phyloP scores from a whole-genome alignment of 1,139 yeast genomes.

The Debaryomycetaceae sp. region DNA sequence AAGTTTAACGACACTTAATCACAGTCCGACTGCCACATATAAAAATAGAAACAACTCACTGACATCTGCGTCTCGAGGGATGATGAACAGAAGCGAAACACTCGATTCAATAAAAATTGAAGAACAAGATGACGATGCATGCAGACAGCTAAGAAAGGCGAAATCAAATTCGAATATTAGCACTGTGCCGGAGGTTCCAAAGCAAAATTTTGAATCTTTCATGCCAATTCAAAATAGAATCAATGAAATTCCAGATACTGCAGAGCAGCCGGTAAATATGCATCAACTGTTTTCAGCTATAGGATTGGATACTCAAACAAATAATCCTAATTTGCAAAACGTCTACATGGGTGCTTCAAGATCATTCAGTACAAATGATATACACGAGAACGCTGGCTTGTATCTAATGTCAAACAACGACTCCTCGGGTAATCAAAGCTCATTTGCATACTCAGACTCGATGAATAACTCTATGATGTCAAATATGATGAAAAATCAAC shows the following conservation, averaged over 20 bases:
- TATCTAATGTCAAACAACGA: neutral
- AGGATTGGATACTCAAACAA: neutral
- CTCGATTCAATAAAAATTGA: conserved; percentile 35
- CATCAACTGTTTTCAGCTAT: neutral
- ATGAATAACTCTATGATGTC: neutral
- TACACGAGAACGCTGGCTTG: neutral
- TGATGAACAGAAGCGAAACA: conserved; percentile 14
- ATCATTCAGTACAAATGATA: neutral
- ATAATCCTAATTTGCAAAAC: neutral
- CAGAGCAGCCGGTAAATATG: neutral
- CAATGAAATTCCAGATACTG: neutral
- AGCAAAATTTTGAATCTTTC: neutral
- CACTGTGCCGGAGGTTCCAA: neutral
- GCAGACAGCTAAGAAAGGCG: conserved; percentile 39
- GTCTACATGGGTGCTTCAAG: neutral
- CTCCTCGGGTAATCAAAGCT: neutral
- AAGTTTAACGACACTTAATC: conserved; percentile 4
- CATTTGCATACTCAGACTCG: neutral
- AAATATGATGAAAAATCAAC: neutral
- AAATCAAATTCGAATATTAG: conserved; percentile 25
- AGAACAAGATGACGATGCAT: conserved; percentile 45
- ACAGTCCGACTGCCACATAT: conserved; percentile 5
- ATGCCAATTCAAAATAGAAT: neutral
- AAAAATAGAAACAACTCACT: conserved; percentile 6
- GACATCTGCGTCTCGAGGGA: conserved; percentile 2